Evolutionary conservation across 2,329 filamentous ascomycete species (phyloP).

Genomic region (Neopestalotiopsis sp.): DNA sequence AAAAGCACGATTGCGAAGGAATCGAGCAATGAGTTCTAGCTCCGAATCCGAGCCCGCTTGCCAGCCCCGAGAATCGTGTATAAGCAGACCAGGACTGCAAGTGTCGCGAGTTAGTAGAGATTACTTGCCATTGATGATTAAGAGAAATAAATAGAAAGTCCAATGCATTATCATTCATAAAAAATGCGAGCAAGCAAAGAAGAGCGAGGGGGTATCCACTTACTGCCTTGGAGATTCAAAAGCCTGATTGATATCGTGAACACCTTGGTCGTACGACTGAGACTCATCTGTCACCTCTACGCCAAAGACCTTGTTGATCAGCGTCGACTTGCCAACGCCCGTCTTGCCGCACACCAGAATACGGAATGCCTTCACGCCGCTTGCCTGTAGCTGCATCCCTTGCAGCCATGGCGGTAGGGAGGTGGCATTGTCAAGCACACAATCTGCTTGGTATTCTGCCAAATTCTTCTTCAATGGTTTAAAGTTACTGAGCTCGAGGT

Average conservation of each 20-base stretch:
- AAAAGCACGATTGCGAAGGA: conserved; percentile 30
- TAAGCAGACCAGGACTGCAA: conserved; percentile 31
- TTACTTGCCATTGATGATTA: background rate
- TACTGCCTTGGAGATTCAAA: conserved; percentile 31
- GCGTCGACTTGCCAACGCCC: conserved; percentile 34
- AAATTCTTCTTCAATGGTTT: conserved; percentile 5
- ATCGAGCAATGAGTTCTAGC: conserved; percentile 30
- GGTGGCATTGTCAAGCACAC: conserved; percentile 9
- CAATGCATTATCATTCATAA: background rate
- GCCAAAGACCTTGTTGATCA: conserved; percentile 35
- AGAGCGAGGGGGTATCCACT: too few relatives aligned
- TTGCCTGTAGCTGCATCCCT: conserved; percentile 12
- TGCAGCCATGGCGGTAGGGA: conserved; percentile 8
- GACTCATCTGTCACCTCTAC: conserved; percentile 31
- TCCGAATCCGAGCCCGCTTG: conserved; percentile 31
- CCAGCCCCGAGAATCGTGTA: conserved; percentile 35
- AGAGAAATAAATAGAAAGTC: too few relatives aligned
- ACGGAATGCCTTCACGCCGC: conserved; percentile 18
- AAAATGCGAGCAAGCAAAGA: background rate
- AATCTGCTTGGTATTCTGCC: conserved; percentile 1
- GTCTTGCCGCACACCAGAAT: conserved; percentile 35
- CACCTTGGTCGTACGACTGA: conserved; percentile 27
- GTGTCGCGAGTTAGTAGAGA: background rate
- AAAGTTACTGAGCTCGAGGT: background rate
- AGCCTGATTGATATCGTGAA: conserved; percentile 33